phyloP scores from a whole-genome alignment of 2,329 filamentous ascomycete species.

The Ceratocystis ficicola region DNA sequence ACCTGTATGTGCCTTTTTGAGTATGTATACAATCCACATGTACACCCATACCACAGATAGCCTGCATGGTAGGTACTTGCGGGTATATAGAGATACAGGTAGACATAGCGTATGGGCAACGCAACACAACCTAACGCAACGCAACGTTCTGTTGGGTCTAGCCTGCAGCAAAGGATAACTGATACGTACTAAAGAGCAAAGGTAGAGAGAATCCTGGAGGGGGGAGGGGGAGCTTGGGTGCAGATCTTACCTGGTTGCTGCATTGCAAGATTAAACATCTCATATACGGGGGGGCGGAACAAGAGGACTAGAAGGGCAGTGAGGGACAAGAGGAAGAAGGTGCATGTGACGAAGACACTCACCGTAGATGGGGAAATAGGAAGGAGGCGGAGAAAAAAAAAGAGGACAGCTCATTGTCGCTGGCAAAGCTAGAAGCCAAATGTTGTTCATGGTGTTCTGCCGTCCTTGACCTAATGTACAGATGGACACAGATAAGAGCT shows the following conservation, averaged over 20 bases:
- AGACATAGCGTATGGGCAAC: neutral
- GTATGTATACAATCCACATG: neutral
- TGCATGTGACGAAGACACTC: neutral
- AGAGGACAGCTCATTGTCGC: too few species aligned
- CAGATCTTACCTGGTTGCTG: slow-evolving; percentile 2
- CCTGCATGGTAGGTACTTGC: too few species aligned
- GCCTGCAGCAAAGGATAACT: neutral
- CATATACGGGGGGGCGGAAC: neutral
- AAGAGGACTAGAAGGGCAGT: neutral
- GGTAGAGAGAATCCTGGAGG: neutral
- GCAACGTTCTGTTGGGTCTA: neutral
- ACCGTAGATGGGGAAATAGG: too few species aligned
- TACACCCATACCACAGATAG: too few species aligned
- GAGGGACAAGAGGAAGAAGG: neutral
- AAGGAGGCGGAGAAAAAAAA: too few species aligned
- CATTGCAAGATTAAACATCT: slow-evolving; percentile 8
- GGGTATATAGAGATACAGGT: neutral
- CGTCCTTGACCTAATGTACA: too few species aligned
- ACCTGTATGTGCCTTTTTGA: neutral
- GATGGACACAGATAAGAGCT: too few species aligned
- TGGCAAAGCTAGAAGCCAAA: too few species aligned
- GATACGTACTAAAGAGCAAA: neutral
- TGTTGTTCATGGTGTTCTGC: too few species aligned
- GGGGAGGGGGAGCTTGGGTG: neutral
- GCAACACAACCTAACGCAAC: too few species aligned